phyloP scores from a whole-genome alignment of 257 asterid genomes.

The Jaltomata sinuosa region DNA sequence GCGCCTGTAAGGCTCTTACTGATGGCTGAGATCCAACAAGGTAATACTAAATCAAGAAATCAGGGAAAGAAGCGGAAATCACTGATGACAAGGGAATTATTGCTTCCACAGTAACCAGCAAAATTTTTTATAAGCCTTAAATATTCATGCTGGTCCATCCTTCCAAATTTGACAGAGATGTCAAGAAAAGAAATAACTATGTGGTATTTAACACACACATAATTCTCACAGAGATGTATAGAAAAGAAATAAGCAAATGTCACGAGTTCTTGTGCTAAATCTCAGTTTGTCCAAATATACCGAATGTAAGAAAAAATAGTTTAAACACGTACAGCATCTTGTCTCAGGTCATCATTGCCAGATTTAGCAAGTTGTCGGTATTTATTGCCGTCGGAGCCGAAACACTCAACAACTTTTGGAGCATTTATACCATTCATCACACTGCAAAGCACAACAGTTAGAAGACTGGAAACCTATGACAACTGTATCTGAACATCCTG shows the following conservation, averaged over 20 bases:
- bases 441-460: conserved; percentile 36
- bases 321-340: conserved; percentile 80
- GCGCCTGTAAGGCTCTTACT: not conserved
- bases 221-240: not conserved
- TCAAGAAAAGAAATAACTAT: not conserved
- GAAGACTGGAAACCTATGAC: not conserved
- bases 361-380: conserved; percentile 98
- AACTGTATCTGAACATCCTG: not conserved
- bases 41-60: not conserved
- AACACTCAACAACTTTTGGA: conserved; percentile 95
- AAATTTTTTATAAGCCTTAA: not conserved
- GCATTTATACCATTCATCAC: conserved; percentile 98
- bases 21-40: not conserved
- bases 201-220: not conserved
- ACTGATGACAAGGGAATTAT: not conserved
- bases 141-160: not conserved
- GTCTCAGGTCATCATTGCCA: conserved; percentile 97
- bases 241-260: not conserved
- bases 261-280: not conserved
- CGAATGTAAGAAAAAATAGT: conserved; percentile 2
- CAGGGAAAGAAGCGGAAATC: not conserved
- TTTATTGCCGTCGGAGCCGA: conserved; percentile 82
- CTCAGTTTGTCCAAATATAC: not conserved
- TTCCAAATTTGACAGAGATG: not conserved
- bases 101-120: not conserved